Evolutionary conservation across 257 asterid genomes (phyloP), one percentile per base, ranked within the genome.

Genomic region (Henckelia pumila): DNA sequence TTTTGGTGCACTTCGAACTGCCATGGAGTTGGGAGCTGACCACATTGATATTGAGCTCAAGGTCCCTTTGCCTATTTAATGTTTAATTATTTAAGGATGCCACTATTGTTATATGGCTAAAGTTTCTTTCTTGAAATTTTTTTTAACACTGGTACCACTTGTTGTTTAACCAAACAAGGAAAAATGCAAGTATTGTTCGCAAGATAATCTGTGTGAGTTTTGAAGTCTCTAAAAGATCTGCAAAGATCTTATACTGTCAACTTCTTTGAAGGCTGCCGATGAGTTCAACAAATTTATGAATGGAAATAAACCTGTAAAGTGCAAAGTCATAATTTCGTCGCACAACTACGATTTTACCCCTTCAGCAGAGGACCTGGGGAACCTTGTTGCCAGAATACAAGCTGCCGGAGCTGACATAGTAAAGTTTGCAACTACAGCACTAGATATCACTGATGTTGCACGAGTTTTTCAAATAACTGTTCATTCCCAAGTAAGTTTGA

Each of bases 11-110:
- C 96, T 93, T 75, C 91, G 40, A 52, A 77, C 86, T 57, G 96
- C 96, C 73, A 90, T 93, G 96, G 91, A 90, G 74, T 76, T 84
- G 87, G 99, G 99, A 81, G 99, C 99, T 75, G 95, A 88, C 78
- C 89, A 93, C 81, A 81, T 93, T 69, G 99, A 93, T 71, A 90
- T 93, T 65, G 99, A 94, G 81, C 96, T 94, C 68, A 79, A 87
- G 96, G 99, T 94, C 72, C 58, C 63, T 37, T 75, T 70, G 29
- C 40, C 13, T 65, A 37, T 19, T 47, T 55, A 71, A 22, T 61
- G 61, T 47, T 22, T 22, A 56, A 62, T 59, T 25, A 57, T 73
- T 64, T 37, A 35, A 32, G 63, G 59, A 26, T 57, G 26, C 33
- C n/a, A n/a, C 11, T 25, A 2, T n/a, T 37, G 5, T 20, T 21